Base-by-base conservation (phyloP, 2,329 filamentous ascomycete species). In the Didymella exigua region DNA sequence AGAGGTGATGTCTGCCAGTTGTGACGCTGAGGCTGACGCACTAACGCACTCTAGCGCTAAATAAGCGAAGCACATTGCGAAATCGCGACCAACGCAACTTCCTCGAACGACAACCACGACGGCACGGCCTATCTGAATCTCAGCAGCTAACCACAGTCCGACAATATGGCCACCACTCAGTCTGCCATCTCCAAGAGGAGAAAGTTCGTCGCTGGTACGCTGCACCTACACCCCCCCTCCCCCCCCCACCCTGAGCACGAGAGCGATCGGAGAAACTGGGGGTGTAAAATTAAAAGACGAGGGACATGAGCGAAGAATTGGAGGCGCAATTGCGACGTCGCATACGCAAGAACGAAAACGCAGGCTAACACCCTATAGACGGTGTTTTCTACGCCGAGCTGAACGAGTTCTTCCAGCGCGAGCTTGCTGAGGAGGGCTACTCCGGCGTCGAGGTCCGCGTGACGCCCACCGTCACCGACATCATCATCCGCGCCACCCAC, bases 401-500 rank as follows among this genome's bases (percentile, higher is more conserved):
- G 82, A 99, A 99, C 89, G 95, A 99, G 86, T 99, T 99, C 90
- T 99, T 99, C 91, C 95, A 98, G 88, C 93, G 95, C 82, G 95
- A 99, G 85, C 87, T 99, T 79, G 95, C 95, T 79, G 95, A 99
- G 89, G 96, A 99, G 86, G 95, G 95, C 76, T 99, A 99, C 89
- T 99, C 95, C 55, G 95, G 95, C 80, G 95, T 99, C 81, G 96
- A 99, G 86, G 95, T 99, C 84, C 91, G 96, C 86, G 95, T 99
- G 75, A 99, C 95, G 74, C 95, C 95, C 72, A 99, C 95, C 81
- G 95, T 99, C 79, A 99, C 95, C 86, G 95, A 98, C 84, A 98
- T 98, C 88, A 98, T 99, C 88, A 96, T 99, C 87, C 95, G 95
- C 82, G 95, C 95, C 79, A 99, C 95, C 78, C 95, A 99, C 89